These are phyloP conservation scores for Daldinia bambusicola DNA, from an alignment of 495 filamentous ascomycete genomes.

Conservation along the genomic window DNA sequence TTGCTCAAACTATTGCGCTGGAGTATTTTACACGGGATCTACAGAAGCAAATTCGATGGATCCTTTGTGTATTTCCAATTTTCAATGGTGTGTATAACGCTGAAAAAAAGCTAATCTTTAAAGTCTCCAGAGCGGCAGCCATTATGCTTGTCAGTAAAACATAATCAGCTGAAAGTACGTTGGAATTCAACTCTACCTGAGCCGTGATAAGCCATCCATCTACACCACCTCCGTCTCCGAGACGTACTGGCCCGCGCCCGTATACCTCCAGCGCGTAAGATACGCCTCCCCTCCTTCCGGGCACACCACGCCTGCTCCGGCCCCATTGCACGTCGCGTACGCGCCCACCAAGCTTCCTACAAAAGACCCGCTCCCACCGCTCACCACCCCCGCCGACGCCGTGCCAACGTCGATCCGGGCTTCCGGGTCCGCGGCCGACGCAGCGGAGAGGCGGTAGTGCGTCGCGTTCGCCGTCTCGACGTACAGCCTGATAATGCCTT, in stretches of 20 bases:
- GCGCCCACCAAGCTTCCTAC: constrained; percentile 55
- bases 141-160: too few species aligned
- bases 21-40: too few species aligned
- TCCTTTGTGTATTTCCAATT: too few species aligned
- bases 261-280: constrained; percentile 54
- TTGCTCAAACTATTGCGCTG: too few species aligned
- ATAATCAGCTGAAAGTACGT: background rate
- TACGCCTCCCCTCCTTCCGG: constrained; percentile 47
- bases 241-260: constrained; percentile 48
- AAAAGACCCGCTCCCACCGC: constrained; percentile 50
- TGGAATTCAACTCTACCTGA: too few species aligned
- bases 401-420: constrained; percentile 42
- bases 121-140: too few species aligned
- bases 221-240: constrained; percentile 38
- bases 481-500: constrained; percentile 41
- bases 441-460: constrained; percentile 51
- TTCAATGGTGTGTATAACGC: too few species aligned
- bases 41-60: too few species aligned
- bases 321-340: constrained; percentile 60
- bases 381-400: constrained; percentile 48
- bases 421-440: constrained; percentile 31
- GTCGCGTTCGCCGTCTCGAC: constrained; percentile 52
- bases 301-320: constrained; percentile 42
- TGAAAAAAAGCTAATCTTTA: too few species aligned
- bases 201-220: background rate